phyloP scores from a whole-genome alignment of 2,329 filamentous ascomycete species.

The Botrytis hyacinthi region DNA sequence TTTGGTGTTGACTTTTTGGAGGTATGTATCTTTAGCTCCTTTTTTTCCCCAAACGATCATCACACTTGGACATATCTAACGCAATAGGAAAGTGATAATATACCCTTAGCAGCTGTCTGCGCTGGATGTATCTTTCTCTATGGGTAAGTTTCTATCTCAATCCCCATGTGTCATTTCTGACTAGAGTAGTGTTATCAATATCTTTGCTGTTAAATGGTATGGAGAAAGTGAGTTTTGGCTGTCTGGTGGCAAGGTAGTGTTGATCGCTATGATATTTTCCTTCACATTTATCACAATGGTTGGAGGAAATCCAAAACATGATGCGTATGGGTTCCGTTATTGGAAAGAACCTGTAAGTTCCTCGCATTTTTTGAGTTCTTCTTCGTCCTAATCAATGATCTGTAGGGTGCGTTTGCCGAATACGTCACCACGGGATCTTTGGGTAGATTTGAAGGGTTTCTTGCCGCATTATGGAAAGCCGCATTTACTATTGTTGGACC shows the following conservation, averaged over 20 bases:
- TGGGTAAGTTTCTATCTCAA: conserved; percentile 45
- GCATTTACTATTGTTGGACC: conserved; percentile 45
- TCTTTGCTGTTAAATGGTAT: conserved; percentile 64
- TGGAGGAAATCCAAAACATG: conserved; percentile 69
- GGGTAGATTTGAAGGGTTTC: conserved; percentile 69
- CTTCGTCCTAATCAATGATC: background rate
- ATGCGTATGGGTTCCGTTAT: conserved; percentile 68
- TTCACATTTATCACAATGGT: conserved; percentile 74
- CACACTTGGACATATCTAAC: background rate
- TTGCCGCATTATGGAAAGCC: conserved; percentile 51
- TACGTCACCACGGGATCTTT: conserved; percentile 60
- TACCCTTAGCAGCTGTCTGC: conserved; percentile 41
- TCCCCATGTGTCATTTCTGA: background rate
- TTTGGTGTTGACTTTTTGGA: conserved; percentile 48
- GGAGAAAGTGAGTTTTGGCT: conserved; percentile 73
- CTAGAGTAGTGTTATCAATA: conserved; percentile 51
- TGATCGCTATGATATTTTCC: conserved; percentile 49
- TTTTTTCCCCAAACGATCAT: background rate
- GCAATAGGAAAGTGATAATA: conserved; percentile 32
- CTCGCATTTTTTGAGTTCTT: background rate
- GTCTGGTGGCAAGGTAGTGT: conserved; percentile 39
- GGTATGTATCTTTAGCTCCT: background rate
- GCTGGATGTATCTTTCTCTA: conserved; percentile 43
- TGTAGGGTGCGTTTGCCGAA: conserved; percentile 59
- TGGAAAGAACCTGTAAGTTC: conserved; percentile 52